Conservation (phyloP, 495 filamentous ascomycete genomes). For the Sordaria brevicollis region DNA sequence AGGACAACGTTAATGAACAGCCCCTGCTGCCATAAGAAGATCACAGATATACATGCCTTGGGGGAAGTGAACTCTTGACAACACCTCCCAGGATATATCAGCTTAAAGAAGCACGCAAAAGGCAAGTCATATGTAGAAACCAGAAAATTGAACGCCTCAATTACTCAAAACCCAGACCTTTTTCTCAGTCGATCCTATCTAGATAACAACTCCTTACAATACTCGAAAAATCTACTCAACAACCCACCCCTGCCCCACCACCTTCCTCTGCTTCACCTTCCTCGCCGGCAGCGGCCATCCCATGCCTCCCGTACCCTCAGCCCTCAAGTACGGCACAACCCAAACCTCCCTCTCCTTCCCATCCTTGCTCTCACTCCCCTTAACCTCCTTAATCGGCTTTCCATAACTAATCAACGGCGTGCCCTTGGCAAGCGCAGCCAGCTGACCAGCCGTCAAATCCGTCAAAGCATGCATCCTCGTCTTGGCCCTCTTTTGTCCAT, state of each 20-base stretch:
- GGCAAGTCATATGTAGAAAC: no score
- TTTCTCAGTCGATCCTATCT: neutral
- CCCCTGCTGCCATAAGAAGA: neutral
- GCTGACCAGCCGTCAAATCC: constrained; percentile 58
- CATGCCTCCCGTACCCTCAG: constrained; percentile 46
- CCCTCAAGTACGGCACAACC: constrained; percentile 68
- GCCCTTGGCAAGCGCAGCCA: constrained; percentile 70
- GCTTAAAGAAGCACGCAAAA: no score
- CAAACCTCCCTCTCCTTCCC: constrained; percentile 61
- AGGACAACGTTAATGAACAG: neutral
- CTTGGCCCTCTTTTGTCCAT: constrained; percentile 49
- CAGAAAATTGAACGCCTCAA: neutral
- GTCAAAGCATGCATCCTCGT: constrained; percentile 85
- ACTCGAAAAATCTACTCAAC: constrained; percentile 24
- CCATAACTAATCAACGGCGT: constrained; percentile 78
- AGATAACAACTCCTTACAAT: neutral
- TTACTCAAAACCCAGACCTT: neutral
- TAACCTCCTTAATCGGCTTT: constrained; percentile 74
- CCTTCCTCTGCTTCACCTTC: constrained; percentile 73
- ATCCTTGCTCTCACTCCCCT: constrained; percentile 33
- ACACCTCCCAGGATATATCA: no score
- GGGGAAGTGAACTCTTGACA: no score
- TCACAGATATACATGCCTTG: no score
- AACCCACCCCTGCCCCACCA: constrained; percentile 64
- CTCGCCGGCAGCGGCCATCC: constrained; percentile 79